phyloP scores from a whole-genome alignment of 129 eudicot genomes.

The Centella asiatica region DNA sequence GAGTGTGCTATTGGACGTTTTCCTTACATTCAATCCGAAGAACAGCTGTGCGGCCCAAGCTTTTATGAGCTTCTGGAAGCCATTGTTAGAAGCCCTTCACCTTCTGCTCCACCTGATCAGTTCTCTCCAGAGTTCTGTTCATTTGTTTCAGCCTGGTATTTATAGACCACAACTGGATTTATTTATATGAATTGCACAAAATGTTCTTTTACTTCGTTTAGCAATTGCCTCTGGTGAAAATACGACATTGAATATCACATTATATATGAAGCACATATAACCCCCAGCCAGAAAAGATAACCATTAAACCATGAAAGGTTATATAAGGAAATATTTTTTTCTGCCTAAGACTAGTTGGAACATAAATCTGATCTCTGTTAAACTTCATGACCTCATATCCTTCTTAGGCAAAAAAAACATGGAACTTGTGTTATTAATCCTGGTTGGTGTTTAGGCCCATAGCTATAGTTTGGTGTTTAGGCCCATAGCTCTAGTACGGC shows the following conservation, averaged over 20 bases:
- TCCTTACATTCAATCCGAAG: slow-evolving; percentile 89
- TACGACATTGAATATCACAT: no score
- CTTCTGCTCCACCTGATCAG: slow-evolving; percentile 92
- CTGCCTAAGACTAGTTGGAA: no score
- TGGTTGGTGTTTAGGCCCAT: no score
- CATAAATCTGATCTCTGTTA: no score
- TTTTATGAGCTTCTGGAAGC: slow-evolving; percentile 92
- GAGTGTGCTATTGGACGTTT: slow-evolving; percentile 98
- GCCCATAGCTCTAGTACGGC: no score
- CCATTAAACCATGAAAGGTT: neutral
- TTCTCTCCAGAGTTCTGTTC: slow-evolving; percentile 98
- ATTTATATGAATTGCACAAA: neutral
- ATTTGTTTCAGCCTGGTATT: slow-evolving; percentile 89
- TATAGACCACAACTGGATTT: slow-evolving; percentile 4
- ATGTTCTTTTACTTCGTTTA: neutral
- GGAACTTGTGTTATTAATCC: no score
- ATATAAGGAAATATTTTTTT: no score
- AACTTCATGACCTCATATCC: neutral
- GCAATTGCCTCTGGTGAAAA: neutral
- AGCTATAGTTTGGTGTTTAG: no score
- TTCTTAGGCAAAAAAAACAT: no score
- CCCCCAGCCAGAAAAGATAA: neutral
- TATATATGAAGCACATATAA: no score
- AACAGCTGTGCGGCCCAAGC: slow-evolving; percentile 75
- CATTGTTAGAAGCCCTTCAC: slow-evolving; percentile 81